These are phyloP conservation scores for Mycogone perniciosa DNA, from an alignment of 2,329 filamentous ascomycete genomes.

Conservation along the genomic window DNA sequence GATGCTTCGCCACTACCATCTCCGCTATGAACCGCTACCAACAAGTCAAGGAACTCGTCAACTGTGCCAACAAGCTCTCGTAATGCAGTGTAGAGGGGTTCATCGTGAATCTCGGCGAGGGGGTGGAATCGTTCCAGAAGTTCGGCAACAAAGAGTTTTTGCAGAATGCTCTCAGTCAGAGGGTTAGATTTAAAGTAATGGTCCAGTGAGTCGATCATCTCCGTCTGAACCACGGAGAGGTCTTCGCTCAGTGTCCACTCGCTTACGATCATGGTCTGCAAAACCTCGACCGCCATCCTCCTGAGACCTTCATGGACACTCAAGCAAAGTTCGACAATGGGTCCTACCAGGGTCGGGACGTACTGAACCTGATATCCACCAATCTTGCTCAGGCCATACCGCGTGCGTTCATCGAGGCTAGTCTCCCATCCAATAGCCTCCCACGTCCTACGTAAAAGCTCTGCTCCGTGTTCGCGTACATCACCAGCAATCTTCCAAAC, in stretches of 20 bases:
- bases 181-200: conserved; percentile 82
- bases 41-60: conserved; percentile 82
- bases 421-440: conserved; percentile 97
- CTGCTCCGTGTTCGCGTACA: conserved; percentile 84
- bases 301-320: conserved; percentile 91
- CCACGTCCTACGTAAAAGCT: conserved; percentile 79
- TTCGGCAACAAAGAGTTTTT: conserved; percentile 88
- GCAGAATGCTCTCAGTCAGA: conserved; percentile 79
- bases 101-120: conserved; percentile 58
- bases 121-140: conserved; percentile 73
- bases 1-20: conserved; percentile 68
- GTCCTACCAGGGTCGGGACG: conserved; percentile 82
- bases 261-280: conserved; percentile 97
- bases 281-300: conserved; percentile 81
- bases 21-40: conserved; percentile 81
- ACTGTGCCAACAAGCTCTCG: conserved; percentile 76
- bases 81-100: conserved; percentile 69
- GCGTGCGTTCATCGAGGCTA: conserved; percentile 65
- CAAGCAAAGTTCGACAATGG: conserved; percentile 87
- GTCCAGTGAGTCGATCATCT: conserved; percentile 93
- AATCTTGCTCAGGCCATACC: conserved; percentile 75
- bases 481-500: conserved; percentile 99
- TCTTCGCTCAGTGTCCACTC: conserved; percentile 97
- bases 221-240: conserved; percentile 82
- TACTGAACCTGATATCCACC: conserved; percentile 98